phyloP scores from a whole-genome alignment of 2,329 filamentous ascomycete species.

The Colletotrichum filicis region DNA sequence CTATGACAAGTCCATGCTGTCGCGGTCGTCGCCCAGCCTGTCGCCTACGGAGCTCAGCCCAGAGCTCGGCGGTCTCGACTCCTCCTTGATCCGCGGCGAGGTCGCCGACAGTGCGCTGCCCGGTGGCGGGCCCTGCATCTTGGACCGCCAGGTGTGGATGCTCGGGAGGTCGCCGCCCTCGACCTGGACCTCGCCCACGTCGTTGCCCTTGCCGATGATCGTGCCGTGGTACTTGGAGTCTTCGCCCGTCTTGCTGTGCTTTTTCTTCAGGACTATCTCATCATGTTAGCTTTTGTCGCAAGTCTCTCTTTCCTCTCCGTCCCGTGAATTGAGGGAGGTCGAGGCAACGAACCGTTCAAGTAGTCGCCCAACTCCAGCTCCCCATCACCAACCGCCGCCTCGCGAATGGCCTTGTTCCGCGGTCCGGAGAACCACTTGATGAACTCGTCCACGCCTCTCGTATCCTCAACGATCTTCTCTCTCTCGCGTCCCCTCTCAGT shows the following conservation, averaged over 20 bases:
- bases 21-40: constrained; percentile 52
- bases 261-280: constrained; percentile 81
- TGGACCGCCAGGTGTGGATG: constrained; percentile 72
- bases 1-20: constrained; percentile 59
- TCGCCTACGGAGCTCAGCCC: constrained; percentile 68
- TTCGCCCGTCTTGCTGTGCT: constrained; percentile 89
- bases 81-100: constrained; percentile 35
- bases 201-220: constrained; percentile 78
- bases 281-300: background rate
- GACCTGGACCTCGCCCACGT: constrained; percentile 75
- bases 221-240: constrained; percentile 89
- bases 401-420: constrained; percentile 81
- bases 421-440: constrained; percentile 81
- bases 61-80: constrained; percentile 62
- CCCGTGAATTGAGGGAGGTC: background rate
- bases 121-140: constrained; percentile 45
- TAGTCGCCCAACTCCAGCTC: constrained; percentile 76
- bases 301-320: background rate
- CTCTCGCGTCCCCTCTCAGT: constrained; percentile 17
- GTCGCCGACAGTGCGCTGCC: constrained; percentile 32
- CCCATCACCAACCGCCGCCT: constrained; percentile 80
- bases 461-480: constrained; percentile 60
- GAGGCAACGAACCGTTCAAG: constrained; percentile 64
- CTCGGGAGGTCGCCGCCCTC: constrained; percentile 80
- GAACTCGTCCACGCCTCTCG: constrained; percentile 81